A percentile compares a stretch with the other conserved stretches of the same genome.
Evolutionary conservation across 768 basidiomycete species (phyloP).

Genomic region (Tricholoma matsutake): DNA sequence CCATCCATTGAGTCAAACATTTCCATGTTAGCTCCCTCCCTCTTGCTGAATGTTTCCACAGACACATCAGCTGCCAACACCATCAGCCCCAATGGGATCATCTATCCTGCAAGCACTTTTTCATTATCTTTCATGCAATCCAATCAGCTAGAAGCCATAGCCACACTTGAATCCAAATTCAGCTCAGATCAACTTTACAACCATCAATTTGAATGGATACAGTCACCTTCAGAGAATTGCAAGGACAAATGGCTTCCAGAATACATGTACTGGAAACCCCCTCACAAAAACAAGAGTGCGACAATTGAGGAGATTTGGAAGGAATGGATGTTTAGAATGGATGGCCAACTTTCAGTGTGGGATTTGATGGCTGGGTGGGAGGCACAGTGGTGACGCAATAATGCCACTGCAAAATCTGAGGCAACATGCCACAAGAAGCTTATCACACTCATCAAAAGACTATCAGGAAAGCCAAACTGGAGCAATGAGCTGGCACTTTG

Average conservation of each 20-base stretch:
- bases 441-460: conserved; percentile 18
- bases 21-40: no score
- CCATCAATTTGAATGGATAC: conserved; percentile 23
- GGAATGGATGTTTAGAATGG: conserved; percentile 23
- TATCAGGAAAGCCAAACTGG: conserved; percentile 20
- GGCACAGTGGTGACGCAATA: conserved; percentile 25
- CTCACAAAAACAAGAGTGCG: conserved; percentile 3
- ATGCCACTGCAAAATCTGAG: conserved; percentile 19
- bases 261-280: conserved; percentile 19
- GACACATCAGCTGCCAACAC: not conserved
- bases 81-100: no score
- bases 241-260: conserved; percentile 24
- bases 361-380: conserved; percentile 8
- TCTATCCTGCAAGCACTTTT: no score
- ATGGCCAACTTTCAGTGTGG: conserved; percentile 21
- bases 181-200: not conserved
- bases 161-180: not conserved
- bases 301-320: conserved; percentile 25
- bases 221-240: conserved; percentile 7
- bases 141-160: not conserved
- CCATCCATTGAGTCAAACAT: no score
- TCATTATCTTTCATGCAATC: no score
- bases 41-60: not conserved
- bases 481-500: conserved; percentile 15
- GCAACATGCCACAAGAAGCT: conserved; percentile 19